Percentiles rank a stretch among this genome's conserved stretches.
Conservation (phyloP, 768 basidiomycete species). For the Rhodotorula graminis region DNA sequence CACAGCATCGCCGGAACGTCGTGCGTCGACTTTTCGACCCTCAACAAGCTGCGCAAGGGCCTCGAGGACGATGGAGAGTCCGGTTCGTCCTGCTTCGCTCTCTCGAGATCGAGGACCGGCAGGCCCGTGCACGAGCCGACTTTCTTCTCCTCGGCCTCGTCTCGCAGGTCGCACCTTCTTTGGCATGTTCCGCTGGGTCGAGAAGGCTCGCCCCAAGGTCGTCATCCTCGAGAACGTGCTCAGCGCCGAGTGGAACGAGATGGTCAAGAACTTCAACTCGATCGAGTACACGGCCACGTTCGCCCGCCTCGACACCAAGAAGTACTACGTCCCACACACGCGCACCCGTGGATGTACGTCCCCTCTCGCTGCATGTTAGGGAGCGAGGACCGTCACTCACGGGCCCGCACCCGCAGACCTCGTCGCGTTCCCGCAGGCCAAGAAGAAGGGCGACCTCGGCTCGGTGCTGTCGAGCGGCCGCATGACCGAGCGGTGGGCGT, state of each 20-base stretch:
- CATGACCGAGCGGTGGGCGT: constrained; percentile 56
- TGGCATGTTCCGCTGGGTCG: constrained; percentile 92
- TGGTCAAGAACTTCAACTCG: constrained; percentile 68
- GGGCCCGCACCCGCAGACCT: constrained; percentile 54
- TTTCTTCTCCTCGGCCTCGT: too few species aligned
- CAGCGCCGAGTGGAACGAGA: constrained; percentile 75
- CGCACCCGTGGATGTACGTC: constrained; percentile 67
- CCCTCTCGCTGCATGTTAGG: too few species aligned
- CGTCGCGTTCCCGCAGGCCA: constrained; percentile 65
- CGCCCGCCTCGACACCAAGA: constrained; percentile 64
- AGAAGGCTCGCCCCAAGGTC: constrained; percentile 76
- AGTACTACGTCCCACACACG: constrained; percentile 91
- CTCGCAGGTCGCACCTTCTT: constrained; percentile 69
- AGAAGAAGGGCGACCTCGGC: constrained; percentile 5
- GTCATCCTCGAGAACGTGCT: constrained; percentile 94
- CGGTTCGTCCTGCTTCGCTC: constrained; percentile 43
- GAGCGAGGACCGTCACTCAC: too few species aligned
- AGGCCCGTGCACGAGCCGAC: too few species aligned
- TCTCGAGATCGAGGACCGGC: background rate
- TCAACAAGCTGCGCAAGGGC: constrained; percentile 86
- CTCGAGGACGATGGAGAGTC: constrained; percentile 88
- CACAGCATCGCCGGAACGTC: constrained; percentile 76
- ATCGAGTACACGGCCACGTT: constrained; percentile 69
- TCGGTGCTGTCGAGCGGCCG: constrained; percentile 35
- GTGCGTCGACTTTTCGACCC: constrained; percentile 93